Evolutionary conservation across 805 yeast species (phyloP), one percentile per base, ranked within the genome.

Genomic region (Candida tallmaniae): DNA sequence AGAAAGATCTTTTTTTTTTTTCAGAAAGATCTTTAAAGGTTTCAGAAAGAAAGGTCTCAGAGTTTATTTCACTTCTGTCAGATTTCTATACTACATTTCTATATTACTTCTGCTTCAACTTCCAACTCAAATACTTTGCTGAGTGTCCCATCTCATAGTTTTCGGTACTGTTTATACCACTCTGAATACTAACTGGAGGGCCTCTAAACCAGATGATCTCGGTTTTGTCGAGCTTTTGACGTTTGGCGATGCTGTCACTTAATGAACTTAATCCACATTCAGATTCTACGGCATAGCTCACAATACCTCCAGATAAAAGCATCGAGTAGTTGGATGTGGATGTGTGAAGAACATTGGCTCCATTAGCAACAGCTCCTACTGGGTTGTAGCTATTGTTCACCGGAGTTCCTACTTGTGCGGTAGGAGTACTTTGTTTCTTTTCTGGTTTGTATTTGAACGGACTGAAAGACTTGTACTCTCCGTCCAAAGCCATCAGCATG

Each of bases 91-190:
- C n/a, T n/a, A n/a, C n/a, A n/a, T n/a, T n/a, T n/a, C n/a, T n/a
- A n/a, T n/a, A n/a, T n/a, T n/a, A n/a, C n/a, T n/a, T n/a, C n/a
- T n/a, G n/a, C 12, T 23, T 23, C 26, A 48, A 36, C 51, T 61
- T 50, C 66, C 58, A 56, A 2, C 86, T 84, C 51, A 87, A 55
- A 51, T 83, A 88, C 48, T 70, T 68, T 2, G 87, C 85, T 33
- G 83, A 74, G 49, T 86, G 94, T 5, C 94, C 87, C 23, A 80
- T 52, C 23, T 72, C 71, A 18, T 56, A 44, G 3, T 37, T 41
- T 22, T 42, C 36, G 18, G 35, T 38, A 6, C 47, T 44, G 10
- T 47, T 41, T 3, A 50, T 43, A 32, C 41, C 43, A 23, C 39
- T 46, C 3, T 40, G 15, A 10, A 48, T 41, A 8, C 74, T 50